Evolutionary conservation across 441 rosid genomes (phyloP).

Genomic region (Jatropha podagrica): DNA sequence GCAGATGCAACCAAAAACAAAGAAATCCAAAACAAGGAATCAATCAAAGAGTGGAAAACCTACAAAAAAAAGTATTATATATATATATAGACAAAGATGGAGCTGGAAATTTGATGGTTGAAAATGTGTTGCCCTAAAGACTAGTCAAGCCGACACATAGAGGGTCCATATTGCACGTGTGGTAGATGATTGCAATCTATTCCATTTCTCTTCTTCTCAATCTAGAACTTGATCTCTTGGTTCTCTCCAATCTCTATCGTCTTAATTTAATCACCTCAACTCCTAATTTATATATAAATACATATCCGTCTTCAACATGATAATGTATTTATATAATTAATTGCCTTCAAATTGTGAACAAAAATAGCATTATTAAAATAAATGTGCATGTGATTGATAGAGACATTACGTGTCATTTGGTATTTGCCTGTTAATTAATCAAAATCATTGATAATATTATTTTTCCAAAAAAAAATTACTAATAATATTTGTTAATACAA

Average conservation of each 20-base stretch:
- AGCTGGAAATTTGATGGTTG: neutral
- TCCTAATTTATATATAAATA: neutral
- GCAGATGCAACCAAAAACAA: conserved; percentile 11
- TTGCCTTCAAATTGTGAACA: too few relatives aligned
- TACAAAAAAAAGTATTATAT: neutral
- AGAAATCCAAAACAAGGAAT: conserved; percentile 6
- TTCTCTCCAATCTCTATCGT: neutral
- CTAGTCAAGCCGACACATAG: conserved; percentile 55
- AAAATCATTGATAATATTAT: too few relatives aligned
- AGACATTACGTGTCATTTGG: too few relatives aligned
- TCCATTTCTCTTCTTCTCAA: neutral
- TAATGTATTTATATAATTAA: neutral
- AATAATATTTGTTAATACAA: too few relatives aligned
- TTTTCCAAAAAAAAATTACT: too few relatives aligned
- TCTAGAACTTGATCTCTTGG: neutral
- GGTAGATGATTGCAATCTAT: conserved; percentile 28
- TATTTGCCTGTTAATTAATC: too few relatives aligned
- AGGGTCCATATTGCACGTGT: conserved; percentile 54
- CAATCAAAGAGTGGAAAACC: conserved; percentile 15
- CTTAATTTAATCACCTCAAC: neutral
- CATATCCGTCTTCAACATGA: neutral
- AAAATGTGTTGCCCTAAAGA: conserved; percentile 17
- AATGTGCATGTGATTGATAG: too few relatives aligned
- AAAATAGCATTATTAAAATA: too few relatives aligned
- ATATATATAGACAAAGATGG: neutral